Evolutionary conservation across 257 asterid species (phyloP).

Genomic region (Dorcoceras hygrometricum): DNA sequence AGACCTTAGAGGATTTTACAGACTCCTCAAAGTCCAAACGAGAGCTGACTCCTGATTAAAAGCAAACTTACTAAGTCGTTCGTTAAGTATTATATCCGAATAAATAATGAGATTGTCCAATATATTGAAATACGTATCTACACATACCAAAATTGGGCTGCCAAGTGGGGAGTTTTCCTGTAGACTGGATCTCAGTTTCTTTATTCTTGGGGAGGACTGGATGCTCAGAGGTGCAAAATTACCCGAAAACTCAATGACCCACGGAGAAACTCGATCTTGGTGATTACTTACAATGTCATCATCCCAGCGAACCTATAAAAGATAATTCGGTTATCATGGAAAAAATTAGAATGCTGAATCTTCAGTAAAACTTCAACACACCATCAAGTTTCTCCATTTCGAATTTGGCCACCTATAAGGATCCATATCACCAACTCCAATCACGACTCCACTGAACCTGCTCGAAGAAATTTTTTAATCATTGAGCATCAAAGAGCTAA

Average conservation of each 20-base stretch:
- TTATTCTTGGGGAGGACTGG: slow-evolving; percentile 79
- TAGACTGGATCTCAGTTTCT: slow-evolving; percentile 67
- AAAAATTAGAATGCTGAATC: too few relatives aligned
- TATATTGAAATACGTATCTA: background rate
- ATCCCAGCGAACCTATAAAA: slow-evolving; percentile 90
- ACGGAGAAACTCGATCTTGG: slow-evolving; percentile 93
- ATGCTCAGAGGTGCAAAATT: slow-evolving; percentile 62
- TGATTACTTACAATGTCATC: slow-evolving; percentile 67
- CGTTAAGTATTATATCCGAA: background rate
- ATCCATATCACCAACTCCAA: slow-evolving; percentile 75
- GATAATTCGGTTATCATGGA: background rate
- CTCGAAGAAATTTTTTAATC: slow-evolving; percentile 14
- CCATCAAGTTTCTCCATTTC: slow-evolving; percentile 96
- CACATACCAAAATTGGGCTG: slow-evolving; percentile 56
- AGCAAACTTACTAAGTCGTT: background rate
- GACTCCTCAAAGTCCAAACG: slow-evolving; percentile 93
- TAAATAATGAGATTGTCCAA: background rate
- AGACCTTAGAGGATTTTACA: slow-evolving; percentile 94
- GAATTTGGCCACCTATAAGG: slow-evolving; percentile 86
- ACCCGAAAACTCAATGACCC: slow-evolving; percentile 92
- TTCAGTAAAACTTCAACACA: slow-evolving; percentile 23
- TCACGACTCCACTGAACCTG: slow-evolving; percentile 91
- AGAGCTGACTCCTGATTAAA: slow-evolving; percentile 55
- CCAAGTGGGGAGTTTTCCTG: slow-evolving; percentile 48
- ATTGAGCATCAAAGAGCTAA: slow-evolving; percentile 12